Evolutionary conservation across 2,329 filamentous ascomycete species (phyloP), one percentile per base, ranked within the genome.

Genomic region (Pestalotiopsis sp.): DNA sequence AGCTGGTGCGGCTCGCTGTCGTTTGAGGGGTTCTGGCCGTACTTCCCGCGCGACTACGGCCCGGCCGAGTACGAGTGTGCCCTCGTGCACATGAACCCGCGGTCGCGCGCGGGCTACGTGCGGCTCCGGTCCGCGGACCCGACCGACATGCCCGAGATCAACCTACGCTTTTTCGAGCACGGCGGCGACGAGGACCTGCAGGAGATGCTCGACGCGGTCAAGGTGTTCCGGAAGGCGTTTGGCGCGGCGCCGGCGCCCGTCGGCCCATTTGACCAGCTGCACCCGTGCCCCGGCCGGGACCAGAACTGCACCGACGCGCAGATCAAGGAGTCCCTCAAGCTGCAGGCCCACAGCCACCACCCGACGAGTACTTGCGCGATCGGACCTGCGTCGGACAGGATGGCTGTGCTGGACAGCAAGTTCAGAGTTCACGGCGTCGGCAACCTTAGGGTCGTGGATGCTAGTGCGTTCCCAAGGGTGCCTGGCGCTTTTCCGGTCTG

Each of bases 91-190:
- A 81, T 81, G 66, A 83, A 83, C 62, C 81, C 79, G 36, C 78
- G 81, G 7, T 92, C 92, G 57, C 83, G 84, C 65, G 84, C 84
- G 9, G 91, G 91, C n/a, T 76, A 89, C 0, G 90, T 93, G 14
- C 86, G 81, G 2, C 83, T 93, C 2, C 83, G 81, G 20, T 91
- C 89, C 0, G 80, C 86, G 0, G 86, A 93, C 74, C 91, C 91
- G 0, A 85, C 88, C 0, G 90, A 92, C 65, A 81, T 84, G 4
- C 91, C 91, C 0, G 79, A 87, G 7, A 91, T 93, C 72, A 81
- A 83, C 68, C 91, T 90, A 80, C 87, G 89, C 75, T 91, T 86
- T 77, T 91, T 88, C 79, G 83, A 85, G 61, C 81, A 82, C 0
- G 86, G 86, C 13, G 80, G 75, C 13, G 81, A 84, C 11, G 68